Evolutionary conservation across 2,329 filamentous ascomycete genomes (phyloP).

Genomic region (Talaromyces rugulosus): DNA sequence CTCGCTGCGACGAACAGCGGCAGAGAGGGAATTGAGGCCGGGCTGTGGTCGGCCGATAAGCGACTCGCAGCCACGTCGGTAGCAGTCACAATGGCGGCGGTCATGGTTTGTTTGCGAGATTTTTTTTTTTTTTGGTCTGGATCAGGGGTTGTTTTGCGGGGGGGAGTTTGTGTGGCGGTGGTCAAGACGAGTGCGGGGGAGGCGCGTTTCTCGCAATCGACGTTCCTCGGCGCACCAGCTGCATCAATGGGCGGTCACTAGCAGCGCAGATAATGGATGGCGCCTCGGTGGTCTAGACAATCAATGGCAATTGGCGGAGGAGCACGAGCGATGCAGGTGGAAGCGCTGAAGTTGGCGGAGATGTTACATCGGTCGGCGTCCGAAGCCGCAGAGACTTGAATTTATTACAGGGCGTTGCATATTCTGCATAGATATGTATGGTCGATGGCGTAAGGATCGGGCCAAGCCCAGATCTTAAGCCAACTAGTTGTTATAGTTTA

Average conservation of each 20-base stretch:
- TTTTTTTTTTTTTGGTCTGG: not conserved
- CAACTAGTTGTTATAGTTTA: not conserved
- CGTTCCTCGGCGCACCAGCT: not conserved
- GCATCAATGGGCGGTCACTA: no score
- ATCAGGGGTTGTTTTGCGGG: not conserved
- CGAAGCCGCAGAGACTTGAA: not conserved
- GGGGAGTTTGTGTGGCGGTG: not conserved
- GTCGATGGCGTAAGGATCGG: no score
- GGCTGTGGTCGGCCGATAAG: not conserved
- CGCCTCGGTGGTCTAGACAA: not conserved
- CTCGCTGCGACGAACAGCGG: constrained; percentile 37
- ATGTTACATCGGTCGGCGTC: not conserved
- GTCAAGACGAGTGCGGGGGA: not conserved
- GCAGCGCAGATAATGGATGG: not conserved
- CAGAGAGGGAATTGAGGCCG: constrained; percentile 32
- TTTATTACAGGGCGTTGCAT: not conserved
- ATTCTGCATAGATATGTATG: not conserved
- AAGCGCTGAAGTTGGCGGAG: not conserved
- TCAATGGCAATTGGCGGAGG: not conserved
- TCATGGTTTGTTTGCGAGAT: not conserved
- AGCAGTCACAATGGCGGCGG: constrained; percentile 2
- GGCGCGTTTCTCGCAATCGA: not conserved
- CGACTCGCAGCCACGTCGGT: not conserved
- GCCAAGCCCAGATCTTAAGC: no score
- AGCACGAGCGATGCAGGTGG: no score